Percentiles rank a stretch among this genome's conserved stretches.
Evolutionary conservation across 2,329 filamentous ascomycete species (phyloP).

Genomic region (Thelonectria discophora): DNA sequence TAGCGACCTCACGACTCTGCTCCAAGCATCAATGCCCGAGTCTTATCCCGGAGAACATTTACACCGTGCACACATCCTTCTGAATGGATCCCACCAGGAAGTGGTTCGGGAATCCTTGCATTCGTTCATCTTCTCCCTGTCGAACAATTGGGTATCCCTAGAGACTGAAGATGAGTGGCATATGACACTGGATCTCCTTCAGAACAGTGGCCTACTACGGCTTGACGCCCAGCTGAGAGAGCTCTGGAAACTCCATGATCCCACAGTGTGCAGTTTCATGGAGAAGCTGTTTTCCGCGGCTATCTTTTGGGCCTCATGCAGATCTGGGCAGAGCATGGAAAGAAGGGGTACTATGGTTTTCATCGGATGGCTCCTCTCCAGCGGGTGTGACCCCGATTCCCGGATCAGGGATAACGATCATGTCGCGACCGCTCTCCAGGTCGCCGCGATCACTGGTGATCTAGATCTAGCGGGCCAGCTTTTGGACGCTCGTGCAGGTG

Average conservation of each 20-base stretch:
- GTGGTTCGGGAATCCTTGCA: neutral
- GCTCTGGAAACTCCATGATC: neutral
- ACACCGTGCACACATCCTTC: constrained; percentile 3
- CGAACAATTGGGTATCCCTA: constrained; percentile 1
- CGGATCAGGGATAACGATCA: too few relatives aligned
- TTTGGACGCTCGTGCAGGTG: neutral
- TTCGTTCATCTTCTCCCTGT: neutral
- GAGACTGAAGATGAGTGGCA: neutral
- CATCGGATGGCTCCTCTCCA: constrained; percentile 2
- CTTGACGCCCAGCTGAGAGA: constrained; percentile 4
- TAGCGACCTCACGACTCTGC: neutral
- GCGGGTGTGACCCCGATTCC: neutral
- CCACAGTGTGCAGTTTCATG: constrained; percentile 1
- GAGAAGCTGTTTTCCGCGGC: constrained; percentile 5
- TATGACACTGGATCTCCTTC: neutral
- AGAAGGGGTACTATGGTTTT: neutral
- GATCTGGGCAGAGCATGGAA: neutral
- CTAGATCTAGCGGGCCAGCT: neutral
- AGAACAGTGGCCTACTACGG: neutral
- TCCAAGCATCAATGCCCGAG: constrained; percentile 11
- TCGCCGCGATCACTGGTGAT: neutral
- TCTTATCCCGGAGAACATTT: constrained; percentile 9
- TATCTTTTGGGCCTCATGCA: neutral
- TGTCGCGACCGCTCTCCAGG: constrained; percentile 1
- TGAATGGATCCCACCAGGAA: neutral